Base-by-base conservation (phyloP, 1,139 yeast genomes). In the Geotrichum bryndzae region DNA sequence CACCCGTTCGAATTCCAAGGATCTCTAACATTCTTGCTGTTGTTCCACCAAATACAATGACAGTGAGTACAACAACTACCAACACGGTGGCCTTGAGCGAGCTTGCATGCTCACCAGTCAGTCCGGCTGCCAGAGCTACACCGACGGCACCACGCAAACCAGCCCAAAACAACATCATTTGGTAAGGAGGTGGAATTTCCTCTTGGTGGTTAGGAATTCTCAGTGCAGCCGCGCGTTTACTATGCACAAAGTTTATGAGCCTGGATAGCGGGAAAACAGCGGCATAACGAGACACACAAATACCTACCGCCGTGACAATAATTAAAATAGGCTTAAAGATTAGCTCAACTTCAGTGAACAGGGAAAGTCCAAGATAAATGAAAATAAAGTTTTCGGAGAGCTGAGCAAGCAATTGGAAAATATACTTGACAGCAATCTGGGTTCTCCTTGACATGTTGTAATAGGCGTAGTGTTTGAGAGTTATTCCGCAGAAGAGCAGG, bases 81-180 rank as follows among this genome's bases (percentile, higher is more conserved):
- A 95, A 78, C 1, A 95, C 97, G 0, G 99, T 95, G 1, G 99
- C 99, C 63, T 94, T 78, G 60, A 95, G 77, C 0, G 97, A 86
- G 75, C 88, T 87, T 66, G 94, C 95, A 61, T 90, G 87, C 71
- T 92, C 97, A 64, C 99, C 99, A 74, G 90, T 96, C 57, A 95
- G 79, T 1, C 99, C 99, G 85, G 96, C 92, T 0, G 99, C 99
- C 70, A 95, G 81, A 0, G 99, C 99, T 2, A 95, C 99, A 67
- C 99, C 99, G 46, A 95, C 99, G 0, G 99, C 99, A 64, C 99
- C 99, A 71, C 99, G 82, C 64, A 95, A 80, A 5, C 99, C 99
- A 1, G 99, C 99, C 99, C 99, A 95, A 75, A 95, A 95, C 56
- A 95, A 90, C 99, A 95, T 94, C 90, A 92, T 90, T 76, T 95